These are phyloP conservation scores for Penicillium sp. DNA, from an alignment of 2,329 filamentous ascomycete species.

Conservation along the genomic window DNA sequence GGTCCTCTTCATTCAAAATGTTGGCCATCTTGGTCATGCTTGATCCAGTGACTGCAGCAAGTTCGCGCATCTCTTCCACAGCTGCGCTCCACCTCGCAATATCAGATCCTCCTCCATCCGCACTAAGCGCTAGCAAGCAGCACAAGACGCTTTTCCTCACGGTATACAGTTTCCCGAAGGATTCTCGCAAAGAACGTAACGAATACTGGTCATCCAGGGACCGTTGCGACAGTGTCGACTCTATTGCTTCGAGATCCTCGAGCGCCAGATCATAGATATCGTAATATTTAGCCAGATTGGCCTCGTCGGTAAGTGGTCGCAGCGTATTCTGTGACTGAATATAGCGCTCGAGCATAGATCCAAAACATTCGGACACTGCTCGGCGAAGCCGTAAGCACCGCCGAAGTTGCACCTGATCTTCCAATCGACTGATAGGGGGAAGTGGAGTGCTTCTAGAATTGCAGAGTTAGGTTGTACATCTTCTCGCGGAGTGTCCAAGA, in stretches of 20 bases:
- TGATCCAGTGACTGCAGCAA: conserved; percentile 63
- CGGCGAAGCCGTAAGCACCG: conserved; percentile 80
- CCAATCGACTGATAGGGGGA: conserved; percentile 87
- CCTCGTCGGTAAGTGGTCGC: conserved; percentile 72
- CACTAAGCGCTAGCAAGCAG: conserved; percentile 83
- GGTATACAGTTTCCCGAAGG: conserved; percentile 77
- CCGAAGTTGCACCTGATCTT: conserved; percentile 76
- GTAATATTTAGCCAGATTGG: conserved; percentile 87
- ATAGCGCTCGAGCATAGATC: conserved; percentile 70
- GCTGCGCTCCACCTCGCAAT: conserved; percentile 76
- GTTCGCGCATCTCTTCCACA: conserved; percentile 69
- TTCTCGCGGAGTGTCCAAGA: conserved; percentile 13
- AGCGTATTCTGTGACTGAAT: conserved; percentile 69
- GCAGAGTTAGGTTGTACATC: conserved; percentile 21
- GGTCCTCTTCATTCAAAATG: conserved; percentile 77
- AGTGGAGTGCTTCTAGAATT: conserved; percentile 74
- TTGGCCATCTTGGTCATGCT: conserved; percentile 67
- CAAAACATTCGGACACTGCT: conserved; percentile 69
- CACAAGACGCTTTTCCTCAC: conserved; percentile 84
- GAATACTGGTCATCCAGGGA: conserved; percentile 75
- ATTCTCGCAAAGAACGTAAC: conserved; percentile 76
- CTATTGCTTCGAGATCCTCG: conserved; percentile 70
- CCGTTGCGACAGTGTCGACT: conserved; percentile 62
- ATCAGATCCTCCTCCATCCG: conserved; percentile 74
- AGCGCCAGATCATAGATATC: conserved; percentile 83